Evolutionary conservation across 1,284 basidiomycete genomes (phyloP).

Genomic region (Vanrija sp.): DNA sequence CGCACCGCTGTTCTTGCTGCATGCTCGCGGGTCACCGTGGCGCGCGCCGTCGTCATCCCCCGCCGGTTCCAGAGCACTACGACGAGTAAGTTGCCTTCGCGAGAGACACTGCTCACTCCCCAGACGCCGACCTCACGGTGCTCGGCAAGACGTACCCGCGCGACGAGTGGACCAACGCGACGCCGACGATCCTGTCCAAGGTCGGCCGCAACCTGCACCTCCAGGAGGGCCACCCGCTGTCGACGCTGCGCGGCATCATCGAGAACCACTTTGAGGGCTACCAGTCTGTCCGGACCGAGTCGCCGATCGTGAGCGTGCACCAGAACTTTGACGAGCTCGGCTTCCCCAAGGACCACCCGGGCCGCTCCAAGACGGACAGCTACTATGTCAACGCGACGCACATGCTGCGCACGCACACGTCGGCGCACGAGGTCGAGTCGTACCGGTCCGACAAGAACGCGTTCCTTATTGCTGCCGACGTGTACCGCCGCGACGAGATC

Average conservation of each 20-base stretch:
- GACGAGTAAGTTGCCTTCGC: not conserved
- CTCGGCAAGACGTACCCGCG: constrained; percentile 55
- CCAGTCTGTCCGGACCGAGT: constrained; percentile 57
- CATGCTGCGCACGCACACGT: constrained; percentile 96
- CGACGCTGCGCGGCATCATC: constrained; percentile 77
- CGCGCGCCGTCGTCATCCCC: not conserved
- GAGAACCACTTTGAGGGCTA: constrained; percentile 68
- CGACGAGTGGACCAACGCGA: constrained; percentile 81
- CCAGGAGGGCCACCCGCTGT: constrained; percentile 75
- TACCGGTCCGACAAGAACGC: constrained; percentile 70
- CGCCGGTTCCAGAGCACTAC: not conserved
- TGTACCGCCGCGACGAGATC: constrained; percentile 97
- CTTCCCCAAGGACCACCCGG: constrained; percentile 90
- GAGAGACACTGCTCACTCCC: not conserved
- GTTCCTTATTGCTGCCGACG: constrained; percentile 96
- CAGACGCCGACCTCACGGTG: constrained; percentile 21
- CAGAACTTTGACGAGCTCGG: constrained; percentile 98
- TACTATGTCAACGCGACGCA: constrained; percentile 90
- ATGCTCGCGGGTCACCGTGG: not conserved
- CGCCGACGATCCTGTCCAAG: constrained; percentile 77
- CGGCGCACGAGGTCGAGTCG: constrained; percentile 92
- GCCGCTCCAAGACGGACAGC: constrained; percentile 81
- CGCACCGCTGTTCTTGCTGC: not conserved
- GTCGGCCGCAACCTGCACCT: constrained; percentile 67
- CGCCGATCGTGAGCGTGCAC: constrained; percentile 82